Conservation (phyloP, 2,329 filamentous ascomycete species). For the Cladophialophora psammophila region DNA sequence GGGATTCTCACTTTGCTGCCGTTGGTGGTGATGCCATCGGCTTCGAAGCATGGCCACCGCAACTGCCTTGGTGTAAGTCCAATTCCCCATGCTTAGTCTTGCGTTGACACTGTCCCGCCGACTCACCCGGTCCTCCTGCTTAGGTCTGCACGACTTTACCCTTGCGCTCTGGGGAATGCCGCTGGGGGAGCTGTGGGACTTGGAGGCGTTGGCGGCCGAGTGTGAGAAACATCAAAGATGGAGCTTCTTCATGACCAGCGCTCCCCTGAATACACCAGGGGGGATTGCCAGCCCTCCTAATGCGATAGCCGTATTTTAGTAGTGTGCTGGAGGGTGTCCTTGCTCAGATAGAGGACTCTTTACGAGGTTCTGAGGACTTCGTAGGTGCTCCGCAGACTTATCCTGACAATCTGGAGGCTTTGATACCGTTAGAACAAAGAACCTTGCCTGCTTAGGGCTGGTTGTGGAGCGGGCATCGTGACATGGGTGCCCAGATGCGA, state of each 20-base stretch:
- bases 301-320: conserved; percentile 54
- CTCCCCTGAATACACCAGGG: conserved; percentile 57
- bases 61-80: conserved; percentile 37
- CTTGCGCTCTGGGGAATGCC: conserved; percentile 58
- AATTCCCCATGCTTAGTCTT: conserved; percentile 33
- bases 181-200: conserved; percentile 54
- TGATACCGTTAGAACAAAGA: too few species aligned
- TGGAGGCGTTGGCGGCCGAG: conserved; percentile 48
- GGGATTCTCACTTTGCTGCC: conserved; percentile 64
- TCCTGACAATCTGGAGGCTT: too few species aligned
- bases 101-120: not conserved
- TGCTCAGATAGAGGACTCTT: too few species aligned
- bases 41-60: conserved; percentile 59
- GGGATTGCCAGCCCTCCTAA: conserved; percentile 56
- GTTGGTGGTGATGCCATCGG: conserved; percentile 63
- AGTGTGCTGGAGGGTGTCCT: not conserved
- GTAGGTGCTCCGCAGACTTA: too few species aligned
- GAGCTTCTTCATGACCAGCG: conserved; percentile 58
- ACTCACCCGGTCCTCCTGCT: not conserved
- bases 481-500: too few species aligned
- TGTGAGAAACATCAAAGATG: conserved; percentile 47
- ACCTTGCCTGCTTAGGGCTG: too few species aligned
- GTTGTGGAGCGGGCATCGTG: too few species aligned
- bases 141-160: conserved; percentile 49
- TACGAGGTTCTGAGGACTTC: too few species aligned